Conservation (phyloP, 345 rosid species). For the Eucalyptus albens region DNA sequence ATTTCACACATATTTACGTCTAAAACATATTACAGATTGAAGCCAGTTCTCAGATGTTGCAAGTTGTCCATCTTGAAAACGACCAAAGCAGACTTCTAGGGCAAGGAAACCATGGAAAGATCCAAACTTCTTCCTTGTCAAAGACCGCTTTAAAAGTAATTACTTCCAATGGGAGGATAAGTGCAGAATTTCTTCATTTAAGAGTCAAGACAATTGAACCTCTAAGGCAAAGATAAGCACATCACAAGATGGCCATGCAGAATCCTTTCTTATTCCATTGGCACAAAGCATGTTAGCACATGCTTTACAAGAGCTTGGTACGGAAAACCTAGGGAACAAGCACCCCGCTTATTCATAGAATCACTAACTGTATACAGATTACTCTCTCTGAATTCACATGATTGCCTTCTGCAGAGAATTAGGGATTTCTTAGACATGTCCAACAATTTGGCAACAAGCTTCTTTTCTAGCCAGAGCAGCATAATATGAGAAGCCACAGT, state of each 20-base stretch:
- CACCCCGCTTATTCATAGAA: background rate
- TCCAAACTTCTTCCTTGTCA: background rate
- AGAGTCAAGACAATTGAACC: background rate
- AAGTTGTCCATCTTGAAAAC: background rate
- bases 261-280: background rate
- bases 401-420: background rate
- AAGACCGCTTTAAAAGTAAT: background rate
- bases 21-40: background rate
- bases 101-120: background rate
- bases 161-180: background rate
- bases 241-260: background rate
- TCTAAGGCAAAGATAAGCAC: background rate
- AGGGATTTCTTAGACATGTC: background rate
- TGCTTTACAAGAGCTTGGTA: background rate
- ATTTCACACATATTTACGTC: background rate
- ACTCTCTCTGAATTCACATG: background rate
- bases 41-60: background rate
- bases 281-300: background rate
- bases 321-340: background rate
- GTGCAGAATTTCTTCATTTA: background rate
- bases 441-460: background rate
- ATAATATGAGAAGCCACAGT: background rate
- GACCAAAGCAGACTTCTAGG: background rate
- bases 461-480: background rate
- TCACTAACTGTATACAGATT: background rate